Conservation (phyloP, 495 filamentous ascomycete genomes). For the Amphirosellinia nigrospora region DNA sequence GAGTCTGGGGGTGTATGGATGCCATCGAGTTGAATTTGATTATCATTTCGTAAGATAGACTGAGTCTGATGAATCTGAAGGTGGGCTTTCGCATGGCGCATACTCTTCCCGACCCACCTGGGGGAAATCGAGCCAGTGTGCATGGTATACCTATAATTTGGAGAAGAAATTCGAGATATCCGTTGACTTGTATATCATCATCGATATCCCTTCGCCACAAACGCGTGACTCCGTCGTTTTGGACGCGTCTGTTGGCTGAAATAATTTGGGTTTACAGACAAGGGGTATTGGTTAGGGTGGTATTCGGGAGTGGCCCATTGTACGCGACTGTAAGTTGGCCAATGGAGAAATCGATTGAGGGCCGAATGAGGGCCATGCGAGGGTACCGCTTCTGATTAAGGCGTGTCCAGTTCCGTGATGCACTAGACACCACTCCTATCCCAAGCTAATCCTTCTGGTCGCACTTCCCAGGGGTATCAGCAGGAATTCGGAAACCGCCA, state of each 20-base stretch:
- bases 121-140: constrained; percentile 78
- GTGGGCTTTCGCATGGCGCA: constrained; percentile 69
- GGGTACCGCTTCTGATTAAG: constrained; percentile 84
- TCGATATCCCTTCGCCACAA: constrained; percentile 76
- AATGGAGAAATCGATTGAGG: constrained; percentile 66
- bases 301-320: constrained; percentile 29
- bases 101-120: constrained; percentile 60
- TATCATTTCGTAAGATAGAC: constrained; percentile 26
- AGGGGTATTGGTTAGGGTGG: constrained; percentile 49
- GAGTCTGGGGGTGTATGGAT: constrained; percentile 57
- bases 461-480: constrained; percentile 73
- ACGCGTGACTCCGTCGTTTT: constrained; percentile 64
- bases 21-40: constrained; percentile 55
- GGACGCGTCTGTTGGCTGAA: constrained; percentile 39
- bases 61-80: constrained; percentile 58
- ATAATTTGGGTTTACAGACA: constrained; percentile 66
- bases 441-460: constrained; percentile 81
- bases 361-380: constrained; percentile 79
- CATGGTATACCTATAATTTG: constrained; percentile 75
- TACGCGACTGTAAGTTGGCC: constrained; percentile 59
- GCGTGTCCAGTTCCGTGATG: constrained; percentile 80
- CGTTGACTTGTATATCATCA: constrained; percentile 68
- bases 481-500: constrained; percentile 74
- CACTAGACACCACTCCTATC: constrained; percentile 94
- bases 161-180: constrained; percentile 77